Evolutionary conservation across 1,139 yeast genomes (phyloP), one percentile per base, ranked within the genome.

Genomic region (Candida sanyaensis): DNA sequence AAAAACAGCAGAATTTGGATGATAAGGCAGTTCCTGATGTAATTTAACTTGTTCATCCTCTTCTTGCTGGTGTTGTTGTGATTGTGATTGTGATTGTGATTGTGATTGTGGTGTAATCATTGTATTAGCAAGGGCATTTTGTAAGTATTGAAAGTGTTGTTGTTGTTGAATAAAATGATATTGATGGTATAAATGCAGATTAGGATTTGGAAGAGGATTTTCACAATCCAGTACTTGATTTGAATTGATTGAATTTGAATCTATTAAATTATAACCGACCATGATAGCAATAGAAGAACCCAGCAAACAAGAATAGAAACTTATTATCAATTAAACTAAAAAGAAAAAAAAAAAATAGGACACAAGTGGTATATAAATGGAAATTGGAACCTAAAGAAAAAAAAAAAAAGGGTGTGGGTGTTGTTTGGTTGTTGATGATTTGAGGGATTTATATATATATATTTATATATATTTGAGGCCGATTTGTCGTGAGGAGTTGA

Each of bases 81-180:
- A n/a, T 11, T 10, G 38, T 6, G 6, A n/a, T n/a, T 13, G 41
- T 9, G 27, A 32, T 10, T 12, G 32, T 7, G 21, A 36, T 23
- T 21, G 38, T 26, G 32, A 29, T 21, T 34, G 38, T n/a, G 8
- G 24, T 13, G 13, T 9, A 29, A 21, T 42, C 34, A 36, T 42
- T 13, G 45, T 23, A 29, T 12, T 42, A 29, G 45, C 45, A 37
- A 42, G 45, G 23, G 45, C 45, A n/a, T 42, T 42, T 26, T 42
- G 45, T 23, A 42, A 42, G n/a, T 42, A 37, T 30, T 42, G 45
- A 17, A 42, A 42, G n/a, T 42, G 45, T 42, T 42, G 45, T 30
- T 42, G 41, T 29, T 36, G 45, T 32, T 41, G 43, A 27, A 32
- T 6, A 33, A 41, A 41, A 27, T 41, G 43, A 26, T 41, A 41